These are phyloP conservation scores for Oenanthe sinensis DNA, from an alignment of 129 eudicot species.

Conservation along the genomic window DNA sequence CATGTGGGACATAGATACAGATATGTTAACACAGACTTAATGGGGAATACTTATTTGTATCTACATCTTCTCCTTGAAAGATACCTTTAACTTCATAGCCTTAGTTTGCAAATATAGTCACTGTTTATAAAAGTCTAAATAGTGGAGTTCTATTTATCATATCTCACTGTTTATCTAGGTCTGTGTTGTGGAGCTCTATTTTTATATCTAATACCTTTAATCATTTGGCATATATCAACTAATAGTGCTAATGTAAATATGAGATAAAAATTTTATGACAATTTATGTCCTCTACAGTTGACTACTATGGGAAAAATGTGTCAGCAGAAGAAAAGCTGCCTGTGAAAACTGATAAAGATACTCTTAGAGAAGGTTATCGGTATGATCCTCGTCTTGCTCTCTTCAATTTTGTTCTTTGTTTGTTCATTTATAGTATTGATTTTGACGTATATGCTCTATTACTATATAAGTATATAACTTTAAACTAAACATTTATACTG, in stretches of 20 bases:
- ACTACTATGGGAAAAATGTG: constrained; percentile 55
- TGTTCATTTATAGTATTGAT: not conserved
- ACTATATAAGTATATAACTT: not conserved
- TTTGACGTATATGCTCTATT: not conserved
- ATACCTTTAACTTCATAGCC: not conserved
- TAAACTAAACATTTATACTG: not conserved
- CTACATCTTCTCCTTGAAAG: not conserved
- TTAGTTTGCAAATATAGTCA: too few species aligned
- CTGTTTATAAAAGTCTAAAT: not conserved
- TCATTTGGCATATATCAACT: not conserved
- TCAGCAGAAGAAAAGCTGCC: constrained; percentile 46
- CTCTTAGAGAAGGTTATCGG: constrained; percentile 95
- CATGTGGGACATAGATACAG: not conserved
- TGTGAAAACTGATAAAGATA: constrained; percentile 84
- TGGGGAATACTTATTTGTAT: not conserved
- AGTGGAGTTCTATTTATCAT: not conserved
- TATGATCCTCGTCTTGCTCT: constrained; percentile 18
- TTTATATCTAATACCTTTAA: not conserved
- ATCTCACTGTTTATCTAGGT: not conserved
- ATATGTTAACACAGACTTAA: not conserved
- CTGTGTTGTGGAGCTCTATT: not conserved
- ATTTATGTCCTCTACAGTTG: constrained; percentile 40
- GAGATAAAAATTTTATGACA: not conserved
- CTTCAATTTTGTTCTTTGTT: not conserved
- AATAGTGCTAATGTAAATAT: not conserved